phyloP scores from a whole-genome alignment of 495 filamentous ascomycete species.

The Zalerion maritima region DNA sequence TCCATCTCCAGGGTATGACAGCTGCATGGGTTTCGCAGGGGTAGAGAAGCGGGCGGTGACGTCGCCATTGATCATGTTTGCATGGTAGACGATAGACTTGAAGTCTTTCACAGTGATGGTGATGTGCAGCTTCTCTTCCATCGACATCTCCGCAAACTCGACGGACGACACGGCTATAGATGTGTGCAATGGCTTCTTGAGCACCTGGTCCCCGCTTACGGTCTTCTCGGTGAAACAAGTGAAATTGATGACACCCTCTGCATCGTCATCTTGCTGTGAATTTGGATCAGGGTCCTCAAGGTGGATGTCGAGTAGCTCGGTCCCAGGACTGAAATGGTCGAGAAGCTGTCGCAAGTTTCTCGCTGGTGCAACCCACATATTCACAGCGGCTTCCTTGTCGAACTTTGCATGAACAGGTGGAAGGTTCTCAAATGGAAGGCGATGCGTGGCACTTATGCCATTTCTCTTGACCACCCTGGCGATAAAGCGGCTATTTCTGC shows the following conservation, averaged over 20 bases:
- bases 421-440: slow-evolving; percentile 74
- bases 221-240: slow-evolving; percentile 94
- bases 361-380: slow-evolving; percentile 67
- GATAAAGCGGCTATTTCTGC: slow-evolving; percentile 66
- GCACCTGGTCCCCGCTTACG: slow-evolving; percentile 68
- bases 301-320: slow-evolving; percentile 83
- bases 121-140: slow-evolving; percentile 67
- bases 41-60: slow-evolving; percentile 67
- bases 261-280: too few relatives aligned
- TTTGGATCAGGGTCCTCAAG: slow-evolving; percentile 49
- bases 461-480: slow-evolving; percentile 76
- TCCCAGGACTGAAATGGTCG: slow-evolving; percentile 80
- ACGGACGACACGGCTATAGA: slow-evolving; percentile 72
- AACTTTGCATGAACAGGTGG: slow-evolving; percentile 80
- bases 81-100: slow-evolving; percentile 75
- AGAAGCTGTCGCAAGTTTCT: slow-evolving; percentile 66
- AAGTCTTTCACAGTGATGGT: slow-evolving; percentile 91
- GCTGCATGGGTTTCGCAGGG: slow-evolving; percentile 69
- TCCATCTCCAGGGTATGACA: slow-evolving; percentile 61
- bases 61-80: slow-evolving; percentile 54
- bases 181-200: slow-evolving; percentile 90
- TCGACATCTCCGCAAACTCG: slow-evolving; percentile 73
- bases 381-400: slow-evolving; percentile 49
- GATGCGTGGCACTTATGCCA: slow-evolving; percentile 84
- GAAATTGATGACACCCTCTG: slow-evolving; percentile 46